A percentile compares a stretch with the other conserved stretches of the same genome.
Evolutionary conservation across 2,329 filamentous ascomycete genomes (phyloP).

Genomic region (Alternaria triticimaculans): DNA sequence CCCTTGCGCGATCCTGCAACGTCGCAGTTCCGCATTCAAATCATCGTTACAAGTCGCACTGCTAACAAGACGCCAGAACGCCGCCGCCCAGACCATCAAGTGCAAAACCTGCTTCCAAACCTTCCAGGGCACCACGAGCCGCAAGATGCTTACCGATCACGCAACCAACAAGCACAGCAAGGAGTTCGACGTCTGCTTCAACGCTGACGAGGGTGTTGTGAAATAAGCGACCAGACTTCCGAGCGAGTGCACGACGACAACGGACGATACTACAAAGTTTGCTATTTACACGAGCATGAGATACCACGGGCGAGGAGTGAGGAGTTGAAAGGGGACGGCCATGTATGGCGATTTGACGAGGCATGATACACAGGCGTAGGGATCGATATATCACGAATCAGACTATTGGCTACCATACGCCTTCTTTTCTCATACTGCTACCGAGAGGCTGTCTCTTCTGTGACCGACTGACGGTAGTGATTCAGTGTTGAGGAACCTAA

Average conservation of each 20-base stretch:
- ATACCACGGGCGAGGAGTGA: conserved; percentile 29
- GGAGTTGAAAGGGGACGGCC: conserved; percentile 8
- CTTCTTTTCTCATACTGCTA: not conserved
- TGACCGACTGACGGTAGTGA: not conserved
- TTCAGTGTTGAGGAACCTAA: not conserved
- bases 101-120: conserved; percentile 79
- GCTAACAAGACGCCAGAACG: conserved; percentile 61
- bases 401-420: not conserved
- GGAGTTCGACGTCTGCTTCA: conserved; percentile 72
- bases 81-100: conserved; percentile 76
- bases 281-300: conserved; percentile 23
- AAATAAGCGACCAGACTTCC: conserved; percentile 21
- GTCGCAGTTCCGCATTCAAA: not conserved
- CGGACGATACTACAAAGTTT: conserved; percentile 9
- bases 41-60: not conserved
- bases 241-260: conserved; percentile 4
- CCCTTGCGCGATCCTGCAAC: not conserved
- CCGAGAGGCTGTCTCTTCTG: not conserved
- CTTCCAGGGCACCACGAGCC: conserved; percentile 79
- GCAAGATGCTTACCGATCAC: conserved; percentile 74
- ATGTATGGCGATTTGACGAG: conserved; percentile 1
- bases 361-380: conserved; percentile 10
- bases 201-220: conserved; percentile 41
- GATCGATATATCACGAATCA: not conserved
- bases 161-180: conserved; percentile 80